Conservation (phyloP, 148 eudicot genomes). For the Fallopia convolvulus region DNA sequence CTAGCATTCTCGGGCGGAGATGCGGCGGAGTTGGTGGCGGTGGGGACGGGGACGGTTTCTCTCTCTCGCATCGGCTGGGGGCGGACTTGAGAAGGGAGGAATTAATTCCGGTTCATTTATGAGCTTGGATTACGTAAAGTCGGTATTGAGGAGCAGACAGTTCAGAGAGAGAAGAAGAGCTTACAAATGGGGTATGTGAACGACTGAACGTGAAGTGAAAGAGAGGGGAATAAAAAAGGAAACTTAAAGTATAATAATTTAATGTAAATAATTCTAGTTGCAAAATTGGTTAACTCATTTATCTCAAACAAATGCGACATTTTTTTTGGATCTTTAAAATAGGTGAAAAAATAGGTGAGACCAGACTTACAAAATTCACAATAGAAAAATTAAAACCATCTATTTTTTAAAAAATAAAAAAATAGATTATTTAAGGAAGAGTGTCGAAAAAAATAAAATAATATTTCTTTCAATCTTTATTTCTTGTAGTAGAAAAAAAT, state of each 20-base stretch:
- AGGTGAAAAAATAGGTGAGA: too few relatives aligned
- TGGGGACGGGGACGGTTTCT: background rate
- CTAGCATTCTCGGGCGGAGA: constrained; percentile 2
- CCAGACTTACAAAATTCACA: too few relatives aligned
- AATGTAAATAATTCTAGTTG: background rate
- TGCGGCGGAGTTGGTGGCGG: constrained; percentile 4
- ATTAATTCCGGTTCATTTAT: constrained; percentile 7
- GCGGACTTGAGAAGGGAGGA: constrained; percentile 3
- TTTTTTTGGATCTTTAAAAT: too few relatives aligned
- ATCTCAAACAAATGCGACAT: too few relatives aligned
- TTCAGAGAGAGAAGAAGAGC: background rate
- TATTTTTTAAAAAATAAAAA: too few relatives aligned
- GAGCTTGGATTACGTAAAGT: constrained; percentile 8
- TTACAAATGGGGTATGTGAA: background rate
- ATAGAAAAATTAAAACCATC: too few relatives aligned
- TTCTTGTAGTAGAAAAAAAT: too few relatives aligned
- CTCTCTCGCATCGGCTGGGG: background rate
- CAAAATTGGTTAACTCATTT: background rate
- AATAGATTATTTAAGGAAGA: too few relatives aligned
- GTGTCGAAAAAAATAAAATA: too few relatives aligned
- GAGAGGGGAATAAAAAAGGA: background rate
- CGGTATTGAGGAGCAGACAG: background rate
- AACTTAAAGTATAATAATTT: background rate
- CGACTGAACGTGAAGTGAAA: background rate
- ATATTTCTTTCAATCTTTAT: too few relatives aligned